Conservation (phyloP, 2,329 filamentous ascomycete species). For the Cyanodermella asteris region DNA sequence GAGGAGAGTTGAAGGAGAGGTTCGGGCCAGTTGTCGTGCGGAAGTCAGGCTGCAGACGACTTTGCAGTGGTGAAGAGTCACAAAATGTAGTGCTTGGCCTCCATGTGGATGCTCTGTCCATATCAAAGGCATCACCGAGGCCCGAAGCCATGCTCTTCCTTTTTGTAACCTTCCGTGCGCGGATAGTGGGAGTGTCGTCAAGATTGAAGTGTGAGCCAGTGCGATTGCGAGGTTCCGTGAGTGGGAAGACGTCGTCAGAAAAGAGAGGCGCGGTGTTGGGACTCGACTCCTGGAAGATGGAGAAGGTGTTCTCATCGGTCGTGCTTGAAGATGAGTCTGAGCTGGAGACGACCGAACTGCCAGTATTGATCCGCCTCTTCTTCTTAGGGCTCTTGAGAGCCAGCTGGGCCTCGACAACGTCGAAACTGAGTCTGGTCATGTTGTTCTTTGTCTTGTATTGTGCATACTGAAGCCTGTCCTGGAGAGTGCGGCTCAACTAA, state of each 20-base stretch:
- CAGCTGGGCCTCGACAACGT: conserved; percentile 64
- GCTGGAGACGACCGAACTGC: conserved; percentile 64
- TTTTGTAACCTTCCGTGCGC: conserved; percentile 47
- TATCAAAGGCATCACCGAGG: conserved; percentile 37
- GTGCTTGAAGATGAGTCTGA: conserved; percentile 18
- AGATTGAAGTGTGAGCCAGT: conserved; percentile 3
- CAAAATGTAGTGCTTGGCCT: conserved; percentile 55
- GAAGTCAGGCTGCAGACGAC: conserved; percentile 52
- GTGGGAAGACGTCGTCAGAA: conserved; percentile 58
- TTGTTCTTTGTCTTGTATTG: conserved; percentile 95
- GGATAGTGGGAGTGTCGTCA: conserved; percentile 6
- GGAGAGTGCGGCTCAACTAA: conserved; percentile 33
- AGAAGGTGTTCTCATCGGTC: conserved; percentile 34
- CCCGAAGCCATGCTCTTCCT: conserved; percentile 34
- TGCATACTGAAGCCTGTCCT: conserved; percentile 83
- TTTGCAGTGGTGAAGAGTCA: conserved; percentile 71
- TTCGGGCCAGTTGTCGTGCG: conserved; percentile 48
- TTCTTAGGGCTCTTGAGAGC: conserved; percentile 50
- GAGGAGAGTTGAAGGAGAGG: conserved; percentile 56
- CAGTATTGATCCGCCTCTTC: conserved; percentile 47
- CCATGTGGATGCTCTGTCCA: conserved; percentile 51
- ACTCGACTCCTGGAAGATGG: conserved; percentile 54
- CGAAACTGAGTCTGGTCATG: conserved; percentile 75
- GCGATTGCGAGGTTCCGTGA: conserved; percentile 27
- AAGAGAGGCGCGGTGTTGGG: conserved; percentile 66